Evolutionary conservation across 176 grass and related monocot species (phyloP).

Genomic region (Puccinellia tenuiflora): DNA sequence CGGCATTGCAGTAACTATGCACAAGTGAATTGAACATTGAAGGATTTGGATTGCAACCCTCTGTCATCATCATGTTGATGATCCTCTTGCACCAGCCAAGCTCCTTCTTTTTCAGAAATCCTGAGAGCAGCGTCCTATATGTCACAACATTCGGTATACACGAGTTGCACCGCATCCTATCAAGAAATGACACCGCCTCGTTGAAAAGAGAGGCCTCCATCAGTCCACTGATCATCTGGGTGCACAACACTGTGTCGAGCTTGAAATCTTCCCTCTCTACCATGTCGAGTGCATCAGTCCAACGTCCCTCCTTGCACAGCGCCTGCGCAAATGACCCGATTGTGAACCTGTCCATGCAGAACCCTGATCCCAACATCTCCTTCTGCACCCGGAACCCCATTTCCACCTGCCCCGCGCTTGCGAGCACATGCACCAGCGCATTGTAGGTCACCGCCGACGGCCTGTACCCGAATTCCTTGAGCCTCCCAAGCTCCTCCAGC

Average conservation of each 20-base stretch:
- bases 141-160: slow-evolving; percentile 88
- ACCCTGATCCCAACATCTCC: slow-evolving; percentile 75
- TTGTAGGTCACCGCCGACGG: slow-evolving; percentile 68
- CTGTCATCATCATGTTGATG: slow-evolving; percentile 88
- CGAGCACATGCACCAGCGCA: slow-evolving; percentile 70
- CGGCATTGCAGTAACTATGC: slow-evolving; percentile 64
- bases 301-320: slow-evolving; percentile 61
- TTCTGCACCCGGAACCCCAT: slow-evolving; percentile 66
- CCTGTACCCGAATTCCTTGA: slow-evolving; percentile 80
- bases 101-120: slow-evolving; percentile 83
- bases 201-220: slow-evolving; percentile 93
- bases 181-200: slow-evolving; percentile 84
- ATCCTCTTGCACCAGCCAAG: slow-evolving; percentile 99
- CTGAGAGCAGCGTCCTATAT: slow-evolving; percentile 80
- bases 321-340: slow-evolving; percentile 60
- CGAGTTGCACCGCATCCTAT: slow-evolving; percentile 84
- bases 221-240: slow-evolving; percentile 89
- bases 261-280: slow-evolving; percentile 81
- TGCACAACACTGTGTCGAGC: slow-evolving; percentile 80
- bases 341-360: slow-evolving; percentile 67
- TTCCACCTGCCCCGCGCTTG: slow-evolving; percentile 50
- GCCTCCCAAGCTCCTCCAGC: slow-evolving; percentile 69
- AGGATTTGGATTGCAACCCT: slow-evolving; percentile 84
- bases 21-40: slow-evolving; percentile 89
- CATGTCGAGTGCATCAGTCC: slow-evolving; percentile 66